phyloP scores from a whole-genome alignment of 345 rosid genomes.

The Stellera chamaejasme region DNA sequence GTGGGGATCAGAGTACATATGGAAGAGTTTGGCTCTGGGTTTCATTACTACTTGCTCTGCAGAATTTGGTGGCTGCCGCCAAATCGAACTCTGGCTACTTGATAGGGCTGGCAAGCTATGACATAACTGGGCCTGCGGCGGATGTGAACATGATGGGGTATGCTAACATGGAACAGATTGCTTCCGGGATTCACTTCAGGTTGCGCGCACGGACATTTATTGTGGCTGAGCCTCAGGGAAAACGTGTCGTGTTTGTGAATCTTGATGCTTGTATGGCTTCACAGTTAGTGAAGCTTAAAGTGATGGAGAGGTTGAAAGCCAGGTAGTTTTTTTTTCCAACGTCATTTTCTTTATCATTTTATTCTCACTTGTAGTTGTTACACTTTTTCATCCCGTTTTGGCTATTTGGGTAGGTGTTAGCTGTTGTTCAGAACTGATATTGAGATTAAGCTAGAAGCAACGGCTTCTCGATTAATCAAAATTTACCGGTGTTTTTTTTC shows the following conservation, averaged over 20 bases:
- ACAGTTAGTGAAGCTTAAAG: slow-evolving; percentile 69
- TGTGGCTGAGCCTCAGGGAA: slow-evolving; percentile 62
- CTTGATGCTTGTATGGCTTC: slow-evolving; percentile 96
- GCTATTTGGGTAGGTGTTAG: too few species aligned
- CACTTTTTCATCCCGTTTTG: too few species aligned
- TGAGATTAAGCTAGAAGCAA: background rate
- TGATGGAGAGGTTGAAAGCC: slow-evolving; percentile 71
- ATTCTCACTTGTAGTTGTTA: background rate
- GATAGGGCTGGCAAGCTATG: slow-evolving; percentile 89
- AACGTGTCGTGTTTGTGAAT: slow-evolving; percentile 68
- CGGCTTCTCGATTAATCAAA: background rate
- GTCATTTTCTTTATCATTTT: background rate
- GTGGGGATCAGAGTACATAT: slow-evolving; percentile 11
- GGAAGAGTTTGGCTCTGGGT: slow-evolving; percentile 24
- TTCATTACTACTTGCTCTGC: slow-evolving; percentile 25
- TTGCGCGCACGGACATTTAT: slow-evolving; percentile 70
- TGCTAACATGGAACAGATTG: slow-evolving; percentile 64
- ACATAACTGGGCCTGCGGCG: slow-evolving; percentile 90
- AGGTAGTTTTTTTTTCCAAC: slow-evolving; percentile 33
- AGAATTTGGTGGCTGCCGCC: slow-evolving; percentile 15
- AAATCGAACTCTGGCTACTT: slow-evolving; percentile 43
- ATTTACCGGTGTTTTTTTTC: background rate
- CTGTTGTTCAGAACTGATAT: background rate
- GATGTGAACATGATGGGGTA: slow-evolving; percentile 97
- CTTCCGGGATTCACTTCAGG: slow-evolving; percentile 83